A percentile compares a stretch with the other conserved stretches of the same genome.
Evolutionary conservation across 345 rosid genomes (phyloP).

Genomic region (Linum tenue): DNA sequence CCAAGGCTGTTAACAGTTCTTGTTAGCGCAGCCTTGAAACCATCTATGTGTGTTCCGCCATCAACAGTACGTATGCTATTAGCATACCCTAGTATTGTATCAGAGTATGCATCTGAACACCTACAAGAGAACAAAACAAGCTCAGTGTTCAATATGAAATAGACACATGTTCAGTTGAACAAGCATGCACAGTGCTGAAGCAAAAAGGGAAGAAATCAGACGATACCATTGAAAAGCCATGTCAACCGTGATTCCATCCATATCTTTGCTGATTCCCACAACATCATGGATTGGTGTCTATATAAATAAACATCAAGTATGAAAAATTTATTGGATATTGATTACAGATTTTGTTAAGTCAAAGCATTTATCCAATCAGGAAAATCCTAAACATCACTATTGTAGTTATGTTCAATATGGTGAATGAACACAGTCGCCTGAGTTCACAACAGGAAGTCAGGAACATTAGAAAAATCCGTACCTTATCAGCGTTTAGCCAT

Average conservation of each 20-base stretch:
- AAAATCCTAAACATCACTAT: background rate
- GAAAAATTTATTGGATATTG: background rate
- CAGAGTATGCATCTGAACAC: slow-evolving; percentile 98
- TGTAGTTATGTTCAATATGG: background rate
- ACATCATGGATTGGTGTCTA: slow-evolving; percentile 86
- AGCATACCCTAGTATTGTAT: slow-evolving; percentile 88
- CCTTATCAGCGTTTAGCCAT: slow-evolving; percentile 91
- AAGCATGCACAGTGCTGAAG: background rate
- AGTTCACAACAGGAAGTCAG: background rate
- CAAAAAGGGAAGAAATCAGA: slow-evolving; percentile 6
- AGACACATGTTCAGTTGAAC: background rate
- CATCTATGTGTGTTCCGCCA: slow-evolving; percentile 98
- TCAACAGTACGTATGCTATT: slow-evolving; percentile 94
- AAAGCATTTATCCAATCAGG: background rate
- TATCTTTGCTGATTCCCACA: slow-evolving; percentile 59
- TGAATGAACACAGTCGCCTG: background rate
- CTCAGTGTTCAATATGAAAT: too few species aligned
- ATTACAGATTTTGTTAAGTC: background rate
- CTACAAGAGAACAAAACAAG: slow-evolving; percentile 29
- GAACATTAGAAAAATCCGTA: slow-evolving; percentile 17
- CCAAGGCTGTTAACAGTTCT: slow-evolving; percentile 81
- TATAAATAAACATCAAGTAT: slow-evolving; percentile 25
- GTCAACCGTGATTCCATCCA: slow-evolving; percentile 58
- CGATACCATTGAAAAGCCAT: slow-evolving; percentile 89
- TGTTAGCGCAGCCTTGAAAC: slow-evolving; percentile 79